Conservation (phyloP, 192 early-diverging fungal species). For the Backusella australiensis region DNA sequence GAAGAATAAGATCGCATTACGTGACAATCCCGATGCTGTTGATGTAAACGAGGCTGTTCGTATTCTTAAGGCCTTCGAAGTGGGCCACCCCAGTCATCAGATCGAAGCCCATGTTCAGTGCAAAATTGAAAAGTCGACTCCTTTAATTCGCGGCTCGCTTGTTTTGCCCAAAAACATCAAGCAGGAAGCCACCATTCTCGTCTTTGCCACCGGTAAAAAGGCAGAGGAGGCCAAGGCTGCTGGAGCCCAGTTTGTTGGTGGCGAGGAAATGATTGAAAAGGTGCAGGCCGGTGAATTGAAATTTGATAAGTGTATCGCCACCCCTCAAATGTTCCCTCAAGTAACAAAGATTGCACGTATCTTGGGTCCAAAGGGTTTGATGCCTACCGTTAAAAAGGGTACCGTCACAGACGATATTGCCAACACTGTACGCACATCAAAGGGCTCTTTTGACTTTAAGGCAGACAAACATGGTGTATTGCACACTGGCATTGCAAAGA, state of each 20-base stretch:
- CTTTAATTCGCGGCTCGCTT: slow-evolving; percentile 81
- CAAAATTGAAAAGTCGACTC: slow-evolving; percentile 70
- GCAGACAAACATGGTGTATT: slow-evolving; percentile 73
- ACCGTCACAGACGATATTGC: slow-evolving; percentile 81
- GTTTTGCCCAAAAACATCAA: slow-evolving; percentile 66
- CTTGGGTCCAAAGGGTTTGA: slow-evolving; percentile 93
- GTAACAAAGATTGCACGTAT: slow-evolving; percentile 87
- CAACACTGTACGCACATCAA: slow-evolving; percentile 58
- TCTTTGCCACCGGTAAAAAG: slow-evolving; percentile 85
- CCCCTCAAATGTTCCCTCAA: slow-evolving; percentile 84
- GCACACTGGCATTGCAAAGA: slow-evolving; percentile 54
- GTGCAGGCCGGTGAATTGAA: slow-evolving; percentile 57
- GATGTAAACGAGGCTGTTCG: slow-evolving; percentile 45
- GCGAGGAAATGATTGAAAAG: slow-evolving; percentile 78
- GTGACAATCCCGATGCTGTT: slow-evolving; percentile 45
- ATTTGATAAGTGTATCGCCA: slow-evolving; percentile 87
- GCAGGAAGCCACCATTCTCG: slow-evolving; percentile 62
- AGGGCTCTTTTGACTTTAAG: slow-evolving; percentile 72
- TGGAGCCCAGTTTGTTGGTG: slow-evolving; percentile 85
- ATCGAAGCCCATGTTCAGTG: slow-evolving; percentile 72
- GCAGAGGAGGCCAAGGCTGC: slow-evolving; percentile 79
- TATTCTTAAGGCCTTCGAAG: slow-evolving; percentile 64
- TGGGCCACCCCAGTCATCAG: slow-evolving; percentile 60
- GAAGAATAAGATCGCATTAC: slow-evolving; percentile 20
- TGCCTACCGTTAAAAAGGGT: slow-evolving; percentile 87